Conservation (phyloP, 2,329 filamentous ascomycete species). For the Rosellinia necatrix region DNA sequence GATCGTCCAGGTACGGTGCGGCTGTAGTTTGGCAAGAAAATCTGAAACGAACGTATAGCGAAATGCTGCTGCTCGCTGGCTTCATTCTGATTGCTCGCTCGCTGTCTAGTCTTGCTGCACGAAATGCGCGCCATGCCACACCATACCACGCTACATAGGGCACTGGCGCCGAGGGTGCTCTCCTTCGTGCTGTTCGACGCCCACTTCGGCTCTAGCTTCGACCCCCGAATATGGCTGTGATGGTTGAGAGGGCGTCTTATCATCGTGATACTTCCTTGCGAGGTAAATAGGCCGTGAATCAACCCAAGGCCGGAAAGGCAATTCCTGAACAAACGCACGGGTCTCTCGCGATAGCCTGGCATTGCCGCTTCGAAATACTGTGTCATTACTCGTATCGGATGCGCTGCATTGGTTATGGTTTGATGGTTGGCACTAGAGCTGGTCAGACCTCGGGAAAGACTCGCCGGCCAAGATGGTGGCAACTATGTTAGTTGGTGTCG, state of each 20-base stretch:
- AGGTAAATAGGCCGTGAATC: neutral
- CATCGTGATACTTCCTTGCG: neutral
- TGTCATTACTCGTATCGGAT: constrained; percentile 25
- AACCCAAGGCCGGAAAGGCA: neutral
- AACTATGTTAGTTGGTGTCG: constrained; percentile 10
- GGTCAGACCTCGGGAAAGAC: neutral
- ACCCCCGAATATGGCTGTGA: neutral
- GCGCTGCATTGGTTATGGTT: constrained; percentile 4
- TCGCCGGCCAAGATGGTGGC: constrained; percentile 10
- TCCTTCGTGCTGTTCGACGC: neutral
- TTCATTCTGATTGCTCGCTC: constrained; percentile 23
- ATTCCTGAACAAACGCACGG: neutral
- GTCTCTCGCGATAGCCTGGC: neutral
- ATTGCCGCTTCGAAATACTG: constrained; percentile 2
- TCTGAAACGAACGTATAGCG: constrained; percentile 16
- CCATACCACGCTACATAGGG: too few relatives aligned
- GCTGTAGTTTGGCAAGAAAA: constrained; percentile 22
- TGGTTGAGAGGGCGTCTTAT: too few relatives aligned
- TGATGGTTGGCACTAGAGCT: constrained; percentile 9
- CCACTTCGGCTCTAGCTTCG: neutral
- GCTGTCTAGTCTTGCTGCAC: constrained; percentile 11
- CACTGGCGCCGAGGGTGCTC: constrained; percentile 15
- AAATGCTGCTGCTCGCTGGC: constrained; percentile 18
- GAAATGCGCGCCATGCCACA: constrained; percentile 24
- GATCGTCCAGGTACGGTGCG: constrained; percentile 19